Base-by-base conservation (phyloP, 2,329 filamentous ascomycete genomes). In the Fusarium avenaceum region DNA sequence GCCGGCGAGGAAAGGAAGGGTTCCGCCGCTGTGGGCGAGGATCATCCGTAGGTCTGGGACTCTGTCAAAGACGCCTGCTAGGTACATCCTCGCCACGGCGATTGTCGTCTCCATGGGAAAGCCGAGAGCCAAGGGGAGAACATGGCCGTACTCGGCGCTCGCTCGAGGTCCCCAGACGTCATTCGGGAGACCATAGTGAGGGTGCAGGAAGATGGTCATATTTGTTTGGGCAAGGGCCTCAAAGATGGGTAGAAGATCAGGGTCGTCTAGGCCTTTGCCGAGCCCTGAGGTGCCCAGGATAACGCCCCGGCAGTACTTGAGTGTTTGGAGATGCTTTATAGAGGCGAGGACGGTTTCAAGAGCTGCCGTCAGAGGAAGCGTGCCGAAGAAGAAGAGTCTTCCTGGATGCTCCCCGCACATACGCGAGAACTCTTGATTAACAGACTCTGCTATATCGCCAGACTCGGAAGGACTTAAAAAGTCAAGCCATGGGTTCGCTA, bases 101-200 rank as follows among this genome's bases (percentile, higher is more conserved):
- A 97, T 95, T 2, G 94, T 97, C 1, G 94, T 97, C 80, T 97
- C 94, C 70, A 97, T 87, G 0, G 94, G 94, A 76, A 97, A 97
- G 0, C 94, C 94, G 5, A 97, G 82, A 0, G 93, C 92, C 1
- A 97, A 82, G 0, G 94, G 92, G 4, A 97, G 84, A 1, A 97
- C 93, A 76, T 97, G 94, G 0, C 94, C 94, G 75, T 96, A 97
- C 63, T 90, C 89, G 22, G 81, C 83, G 40, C 78, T 82, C 0
- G 87, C 87, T 9, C 90, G 83, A 0, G 92, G 87, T 0, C 94
- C 94, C 80, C 92, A 97, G 5, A 96, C 92, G 10, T 89, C 86
- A 61, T 87, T 86, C 0, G 93, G 94, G 4, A 97, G 86, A 2
- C 94, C 94, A 76, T 97, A 97, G 79, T 97, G 94, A 28, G 94